phyloP scores from a whole-genome alignment of 164 flowering plant species.

The Cinnamomum micranthum region DNA sequence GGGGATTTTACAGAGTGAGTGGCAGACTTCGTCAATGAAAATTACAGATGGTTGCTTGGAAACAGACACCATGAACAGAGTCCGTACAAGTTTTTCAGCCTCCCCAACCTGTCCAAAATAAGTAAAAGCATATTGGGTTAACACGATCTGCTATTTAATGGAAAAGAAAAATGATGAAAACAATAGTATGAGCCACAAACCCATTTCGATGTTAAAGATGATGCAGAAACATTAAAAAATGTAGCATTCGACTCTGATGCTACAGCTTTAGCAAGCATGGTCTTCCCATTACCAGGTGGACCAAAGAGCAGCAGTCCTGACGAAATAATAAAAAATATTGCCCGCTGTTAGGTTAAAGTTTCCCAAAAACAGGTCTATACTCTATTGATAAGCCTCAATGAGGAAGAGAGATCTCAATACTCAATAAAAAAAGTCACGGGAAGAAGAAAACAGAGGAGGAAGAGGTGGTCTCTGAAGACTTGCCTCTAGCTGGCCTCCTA shows the following conservation, averaged over 20 bases:
- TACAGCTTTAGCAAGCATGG: constrained; percentile 99
- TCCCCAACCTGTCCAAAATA: constrained; percentile 74
- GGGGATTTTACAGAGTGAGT: constrained; percentile 12
- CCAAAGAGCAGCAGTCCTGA: constrained; percentile 97
- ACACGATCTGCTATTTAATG: neutral
- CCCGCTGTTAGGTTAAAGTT: neutral
- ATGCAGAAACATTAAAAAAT: constrained; percentile 93
- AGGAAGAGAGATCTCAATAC: too few species aligned
- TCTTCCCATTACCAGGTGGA: constrained; percentile 99
- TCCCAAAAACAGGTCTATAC: neutral
- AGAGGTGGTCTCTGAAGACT: neutral
- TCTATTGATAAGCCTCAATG: too few species aligned
- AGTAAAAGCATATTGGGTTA: constrained; percentile 1
- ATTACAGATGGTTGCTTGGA: constrained; percentile 95
- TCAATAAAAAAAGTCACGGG: neutral
- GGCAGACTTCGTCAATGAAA: constrained; percentile 88
- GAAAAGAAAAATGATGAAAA: constrained; percentile 5
- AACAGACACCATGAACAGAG: constrained; percentile 90
- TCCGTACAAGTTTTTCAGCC: constrained; percentile 95
- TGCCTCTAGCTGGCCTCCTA: constrained; percentile 90
- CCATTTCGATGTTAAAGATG: constrained; percentile 98
- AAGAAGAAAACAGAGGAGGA: neutral
- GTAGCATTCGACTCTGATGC: constrained; percentile 97
- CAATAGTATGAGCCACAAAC: constrained; percentile 34
- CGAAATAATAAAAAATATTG: neutral